phyloP scores from a whole-genome alignment of 2,329 filamentous ascomycete genomes.

The Pyrenophora tritici-repentis region DNA sequence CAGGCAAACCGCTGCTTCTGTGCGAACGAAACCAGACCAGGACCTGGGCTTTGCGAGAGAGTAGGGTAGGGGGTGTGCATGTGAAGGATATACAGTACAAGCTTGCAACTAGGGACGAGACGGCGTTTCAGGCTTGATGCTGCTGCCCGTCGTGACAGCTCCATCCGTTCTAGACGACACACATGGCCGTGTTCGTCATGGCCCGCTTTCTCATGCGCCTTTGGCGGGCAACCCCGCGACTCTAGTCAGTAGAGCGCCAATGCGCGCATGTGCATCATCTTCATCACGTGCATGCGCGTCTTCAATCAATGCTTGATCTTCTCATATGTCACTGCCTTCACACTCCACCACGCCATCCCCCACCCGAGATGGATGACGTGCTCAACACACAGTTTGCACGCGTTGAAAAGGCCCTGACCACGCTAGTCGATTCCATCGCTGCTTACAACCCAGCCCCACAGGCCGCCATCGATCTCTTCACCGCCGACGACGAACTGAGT shows the following conservation, averaged over 20 bases:
- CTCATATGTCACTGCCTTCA: slow-evolving; percentile 5
- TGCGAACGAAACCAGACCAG: neutral
- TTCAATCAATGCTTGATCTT: slow-evolving; percentile 8
- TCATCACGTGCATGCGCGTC: slow-evolving; percentile 13
- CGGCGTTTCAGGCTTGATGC: neutral
- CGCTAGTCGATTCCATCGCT: slow-evolving; percentile 76
- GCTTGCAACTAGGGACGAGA: neutral
- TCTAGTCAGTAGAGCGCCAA: too few species aligned
- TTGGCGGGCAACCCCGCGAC: slow-evolving; percentile 9
- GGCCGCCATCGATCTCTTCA: slow-evolving; percentile 70
- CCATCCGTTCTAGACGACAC: slow-evolving; percentile 10
- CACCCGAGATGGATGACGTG: slow-evolving; percentile 47
- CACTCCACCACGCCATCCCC: neutral
- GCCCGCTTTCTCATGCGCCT: slow-evolving; percentile 8
- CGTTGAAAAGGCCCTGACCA: slow-evolving; percentile 60
- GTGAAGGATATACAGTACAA: slow-evolving; percentile 10
- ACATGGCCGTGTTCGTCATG: slow-evolving; percentile 13
- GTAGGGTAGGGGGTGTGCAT: neutral
- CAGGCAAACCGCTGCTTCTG: neutral
- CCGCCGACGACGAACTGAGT: slow-evolving; percentile 71
- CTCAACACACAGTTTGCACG: slow-evolving; percentile 53
- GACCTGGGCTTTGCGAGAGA: neutral
- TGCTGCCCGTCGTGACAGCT: slow-evolving; percentile 9
- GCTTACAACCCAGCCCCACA: slow-evolving; percentile 77
- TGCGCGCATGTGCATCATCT: too few species aligned